A percentile compares a stretch with the other conserved stretches of the same genome.
phyloP scores from a whole-genome alignment of 148 eudicot species.

The Rhododendron kiyosumense region DNA sequence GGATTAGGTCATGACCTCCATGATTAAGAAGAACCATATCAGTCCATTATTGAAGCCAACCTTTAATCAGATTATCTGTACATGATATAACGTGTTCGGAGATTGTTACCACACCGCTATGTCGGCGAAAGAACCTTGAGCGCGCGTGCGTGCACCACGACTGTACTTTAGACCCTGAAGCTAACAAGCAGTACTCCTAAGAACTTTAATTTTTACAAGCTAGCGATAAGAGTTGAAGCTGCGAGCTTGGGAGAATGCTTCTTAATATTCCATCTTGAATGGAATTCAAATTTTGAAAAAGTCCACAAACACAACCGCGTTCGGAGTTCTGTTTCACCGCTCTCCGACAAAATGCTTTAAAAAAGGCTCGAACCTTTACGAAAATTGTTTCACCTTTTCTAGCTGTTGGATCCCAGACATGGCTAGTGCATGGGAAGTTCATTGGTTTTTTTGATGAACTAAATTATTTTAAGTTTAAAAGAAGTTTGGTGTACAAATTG shows the following conservation, averaged over 20 bases:
- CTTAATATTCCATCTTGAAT: no score
- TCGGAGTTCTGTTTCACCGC: neutral
- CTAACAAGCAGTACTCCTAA: neutral
- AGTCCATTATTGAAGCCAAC: neutral
- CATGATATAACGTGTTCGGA: neutral
- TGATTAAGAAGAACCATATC: neutral
- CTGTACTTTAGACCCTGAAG: neutral
- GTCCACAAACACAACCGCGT: no score
- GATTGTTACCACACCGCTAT: neutral
- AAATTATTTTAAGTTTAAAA: slow-evolving; percentile 11
- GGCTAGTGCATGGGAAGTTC: slow-evolving; percentile 22
- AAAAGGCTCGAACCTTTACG: neutral
- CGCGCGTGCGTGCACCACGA: neutral
- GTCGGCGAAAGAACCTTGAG: neutral
- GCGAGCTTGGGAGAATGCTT: neutral
- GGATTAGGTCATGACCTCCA: neutral
- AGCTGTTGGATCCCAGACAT: slow-evolving; percentile 27
- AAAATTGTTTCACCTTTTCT: neutral
- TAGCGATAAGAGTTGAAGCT: neutral
- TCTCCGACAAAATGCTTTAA: neutral
- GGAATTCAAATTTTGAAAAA: no score
- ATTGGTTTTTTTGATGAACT: slow-evolving; percentile 3
- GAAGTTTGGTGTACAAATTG: slow-evolving; percentile 8
- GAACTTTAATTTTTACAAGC: neutral
- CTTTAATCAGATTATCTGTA: neutral